Percentiles rank a stretch among this genome's conserved stretches.
phyloP scores from a whole-genome alignment of 2,329 filamentous ascomycete species.

The Zasmidium angulare region DNA sequence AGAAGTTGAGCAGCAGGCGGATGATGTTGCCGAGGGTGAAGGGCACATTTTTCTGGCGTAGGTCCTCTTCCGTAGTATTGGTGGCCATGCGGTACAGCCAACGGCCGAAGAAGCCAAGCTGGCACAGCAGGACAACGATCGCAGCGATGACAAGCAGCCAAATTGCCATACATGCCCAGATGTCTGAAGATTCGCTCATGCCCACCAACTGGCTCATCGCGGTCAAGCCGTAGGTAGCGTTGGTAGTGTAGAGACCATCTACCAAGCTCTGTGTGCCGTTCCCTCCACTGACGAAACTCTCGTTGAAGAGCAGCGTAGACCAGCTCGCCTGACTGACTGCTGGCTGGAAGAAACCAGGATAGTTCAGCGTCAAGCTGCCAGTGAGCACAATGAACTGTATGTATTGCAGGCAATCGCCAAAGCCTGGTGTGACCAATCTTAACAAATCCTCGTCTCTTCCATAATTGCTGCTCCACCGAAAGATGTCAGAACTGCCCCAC shows the following conservation, averaged over 20 bases:
- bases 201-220: constrained; percentile 78
- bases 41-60: constrained; percentile 86
- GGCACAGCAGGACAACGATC: constrained; percentile 66
- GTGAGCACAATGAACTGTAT: constrained; percentile 90
- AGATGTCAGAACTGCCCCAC: constrained; percentile 87
- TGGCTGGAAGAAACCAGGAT: constrained; percentile 93
- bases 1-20: constrained; percentile 88
- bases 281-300: constrained; percentile 75
- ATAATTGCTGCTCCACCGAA: constrained; percentile 97
- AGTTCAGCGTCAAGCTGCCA: constrained; percentile 80
- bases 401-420: constrained; percentile 95
- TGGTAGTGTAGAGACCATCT: constrained; percentile 84
- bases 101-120: constrained; percentile 72
- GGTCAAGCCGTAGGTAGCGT: constrained; percentile 77
- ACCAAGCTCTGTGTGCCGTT: constrained; percentile 65
- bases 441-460: constrained; percentile 90
- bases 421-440: constrained; percentile 89
- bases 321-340: constrained; percentile 83
- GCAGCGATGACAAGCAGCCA: constrained; percentile 80
- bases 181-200: constrained; percentile 71
- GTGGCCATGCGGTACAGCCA: constrained; percentile 74
- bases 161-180: constrained; percentile 92
- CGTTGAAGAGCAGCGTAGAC: constrained; percentile 90
- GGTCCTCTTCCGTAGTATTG: constrained; percentile 76
- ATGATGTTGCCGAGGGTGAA: constrained; percentile 64